Percentiles rank a stretch among this genome's conserved stretches.
phyloP scores from a whole-genome alignment of 169 alveolate genomes.

The Blepharisma undulans region DNA sequence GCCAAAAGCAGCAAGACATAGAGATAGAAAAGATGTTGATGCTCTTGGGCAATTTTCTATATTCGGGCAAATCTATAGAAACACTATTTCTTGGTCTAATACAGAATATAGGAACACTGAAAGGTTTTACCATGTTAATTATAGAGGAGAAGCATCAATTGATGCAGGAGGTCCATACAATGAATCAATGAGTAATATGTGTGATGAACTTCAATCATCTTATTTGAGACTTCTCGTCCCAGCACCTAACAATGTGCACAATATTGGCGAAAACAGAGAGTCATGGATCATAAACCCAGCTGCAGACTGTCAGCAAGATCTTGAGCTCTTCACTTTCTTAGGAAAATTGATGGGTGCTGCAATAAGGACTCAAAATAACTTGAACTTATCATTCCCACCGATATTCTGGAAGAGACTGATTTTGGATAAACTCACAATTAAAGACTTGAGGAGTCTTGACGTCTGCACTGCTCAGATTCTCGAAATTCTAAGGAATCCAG shows the following conservation, averaged over 20 bases:
- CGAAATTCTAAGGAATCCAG: slow-evolving; percentile 34
- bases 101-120: slow-evolving; percentile 27
- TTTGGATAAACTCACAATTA: not conserved
- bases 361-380: slow-evolving; percentile 9
- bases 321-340: slow-evolving; percentile 27
- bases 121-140: slow-evolving; percentile 58
- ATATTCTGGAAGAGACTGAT: slow-evolving; percentile 27
- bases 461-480: not conserved
- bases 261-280: slow-evolving; percentile 75
- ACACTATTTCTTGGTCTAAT: not conserved
- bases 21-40: slow-evolving; percentile 3
- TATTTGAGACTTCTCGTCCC: slow-evolving; percentile 79
- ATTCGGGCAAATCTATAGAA: slow-evolving; percentile 3
- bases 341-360: slow-evolving; percentile 37
- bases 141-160: slow-evolving; percentile 88
- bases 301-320: slow-evolving; percentile 59
- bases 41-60: not conserved
- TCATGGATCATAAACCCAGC: slow-evolving; percentile 71
- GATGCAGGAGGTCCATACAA: slow-evolving; percentile 92
- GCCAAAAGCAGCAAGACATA: slow-evolving; percentile 12
- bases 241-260: slow-evolving; percentile 79
- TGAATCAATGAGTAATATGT: slow-evolving; percentile 79
- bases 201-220: slow-evolving; percentile 79
- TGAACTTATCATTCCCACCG: slow-evolving; percentile 15
- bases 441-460: slow-evolving; percentile 4